Evolutionary conservation across 139 green algal species (phyloP).

Genomic region (Eudorina sp.): DNA sequence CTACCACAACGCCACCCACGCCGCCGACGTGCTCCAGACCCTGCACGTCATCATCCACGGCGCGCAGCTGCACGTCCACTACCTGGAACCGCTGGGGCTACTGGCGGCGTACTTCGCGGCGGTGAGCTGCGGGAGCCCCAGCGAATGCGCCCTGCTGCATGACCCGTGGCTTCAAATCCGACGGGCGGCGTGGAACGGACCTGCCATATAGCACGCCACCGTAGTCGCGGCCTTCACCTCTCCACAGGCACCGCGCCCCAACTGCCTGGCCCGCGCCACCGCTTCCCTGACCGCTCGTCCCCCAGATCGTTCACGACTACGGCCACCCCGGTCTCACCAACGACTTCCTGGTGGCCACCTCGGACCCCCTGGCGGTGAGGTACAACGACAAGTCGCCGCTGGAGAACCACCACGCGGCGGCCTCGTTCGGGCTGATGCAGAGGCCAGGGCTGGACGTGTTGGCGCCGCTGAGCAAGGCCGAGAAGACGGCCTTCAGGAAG

Average conservation of each 20-base stretch:
- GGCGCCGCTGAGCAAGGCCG: background rate
- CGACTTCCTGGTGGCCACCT: conserved; percentile 63
- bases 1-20: conserved; percentile 69
- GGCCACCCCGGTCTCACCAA: conserved; percentile 67
- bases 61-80: conserved; percentile 31
- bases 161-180: too few species aligned
- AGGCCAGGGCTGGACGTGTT: conserved; percentile 32
- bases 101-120: conserved; percentile 43
- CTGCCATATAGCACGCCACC: too few species aligned
- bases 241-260: background rate
- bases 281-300: background rate
- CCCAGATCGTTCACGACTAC: conserved; percentile 49
- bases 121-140: too few species aligned
- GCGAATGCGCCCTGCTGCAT: too few species aligned
- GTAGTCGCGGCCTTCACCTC: background rate
- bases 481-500: conserved; percentile 9
- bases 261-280: background rate
- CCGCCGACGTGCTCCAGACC: conserved; percentile 68
- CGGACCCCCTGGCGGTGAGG: conserved; percentile 56
- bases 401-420: conserved; percentile 64
- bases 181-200: too few species aligned
- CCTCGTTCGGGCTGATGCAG: conserved; percentile 42
- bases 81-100: conserved; percentile 25
- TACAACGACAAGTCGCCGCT: conserved; percentile 71
- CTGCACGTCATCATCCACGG: conserved; percentile 64